Conservation (phyloP, 1,139 yeast genomes). For the Pichia sp. region DNA sequence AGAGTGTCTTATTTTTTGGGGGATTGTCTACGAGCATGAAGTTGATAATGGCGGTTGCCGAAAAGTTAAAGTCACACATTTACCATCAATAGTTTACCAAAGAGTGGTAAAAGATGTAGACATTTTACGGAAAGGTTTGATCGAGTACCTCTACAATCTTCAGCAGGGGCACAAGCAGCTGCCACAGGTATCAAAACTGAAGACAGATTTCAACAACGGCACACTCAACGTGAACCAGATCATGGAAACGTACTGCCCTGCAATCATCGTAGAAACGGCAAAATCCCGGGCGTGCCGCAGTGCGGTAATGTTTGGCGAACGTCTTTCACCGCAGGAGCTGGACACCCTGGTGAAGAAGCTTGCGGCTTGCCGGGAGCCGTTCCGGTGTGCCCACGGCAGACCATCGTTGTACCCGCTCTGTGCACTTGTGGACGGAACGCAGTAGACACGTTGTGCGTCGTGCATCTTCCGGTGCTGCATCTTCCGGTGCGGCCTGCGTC, state of each 20-base stretch:
- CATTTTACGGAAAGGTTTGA: conserved; percentile 32
- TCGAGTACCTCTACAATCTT: conserved; percentile 30
- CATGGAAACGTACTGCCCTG: conserved; percentile 35
- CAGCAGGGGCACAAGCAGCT: not conserved
- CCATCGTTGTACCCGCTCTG: conserved; percentile 62
- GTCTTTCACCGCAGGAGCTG: conserved; percentile 40
- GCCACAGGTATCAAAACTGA: not conserved
- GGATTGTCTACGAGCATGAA: conserved; percentile 28
- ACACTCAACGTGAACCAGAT: not conserved
- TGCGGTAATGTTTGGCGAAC: conserved; percentile 69
- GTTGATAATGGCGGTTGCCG: conserved; percentile 16
- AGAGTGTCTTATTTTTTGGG: conserved; percentile 36
- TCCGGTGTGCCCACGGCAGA: conserved; percentile 83
- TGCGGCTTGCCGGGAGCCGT: conserved; percentile 50
- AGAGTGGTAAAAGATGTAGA: conserved; percentile 22
- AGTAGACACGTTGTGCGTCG: no score
- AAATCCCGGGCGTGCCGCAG: conserved; percentile 65
- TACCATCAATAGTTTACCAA: conserved; percentile 36
- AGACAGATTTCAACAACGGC: not conserved
- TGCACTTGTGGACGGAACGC: no score
- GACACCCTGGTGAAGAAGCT: conserved; percentile 35
- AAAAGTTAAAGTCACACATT: conserved; percentile 27
- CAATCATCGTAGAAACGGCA: conserved; percentile 40
- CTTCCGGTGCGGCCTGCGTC: no score
- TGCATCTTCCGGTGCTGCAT: no score